Percentiles rank a stretch among this genome's conserved stretches.
phyloP scores from a whole-genome alignment of 2,329 filamentous ascomycete genomes.

The Fusarium torulosum region DNA sequence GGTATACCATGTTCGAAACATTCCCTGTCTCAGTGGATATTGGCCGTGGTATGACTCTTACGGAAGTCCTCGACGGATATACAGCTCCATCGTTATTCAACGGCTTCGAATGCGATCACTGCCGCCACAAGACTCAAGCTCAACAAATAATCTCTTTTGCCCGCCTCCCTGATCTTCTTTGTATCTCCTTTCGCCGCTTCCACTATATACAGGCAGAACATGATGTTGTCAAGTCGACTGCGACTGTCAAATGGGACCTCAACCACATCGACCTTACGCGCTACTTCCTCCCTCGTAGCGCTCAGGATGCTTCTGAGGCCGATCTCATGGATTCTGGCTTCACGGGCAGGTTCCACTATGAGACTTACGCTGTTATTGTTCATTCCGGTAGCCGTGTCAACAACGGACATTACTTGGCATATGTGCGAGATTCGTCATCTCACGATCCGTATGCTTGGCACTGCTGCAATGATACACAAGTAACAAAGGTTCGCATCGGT shows the following conservation, averaged over 20 bases:
- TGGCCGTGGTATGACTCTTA: conserved; percentile 54
- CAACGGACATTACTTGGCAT: conserved; percentile 84
- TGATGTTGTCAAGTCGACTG: conserved; percentile 73
- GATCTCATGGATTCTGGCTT: conserved; percentile 57
- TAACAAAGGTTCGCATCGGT: conserved; percentile 59
- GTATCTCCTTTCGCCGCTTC: conserved; percentile 78
- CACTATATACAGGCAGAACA: conserved; percentile 52
- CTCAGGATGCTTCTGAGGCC: conserved; percentile 48
- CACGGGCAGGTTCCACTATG: conserved; percentile 76
- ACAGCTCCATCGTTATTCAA: conserved; percentile 72
- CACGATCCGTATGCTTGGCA: conserved; percentile 62
- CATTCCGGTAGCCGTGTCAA: conserved; percentile 77
- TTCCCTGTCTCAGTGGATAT: conserved; percentile 59
- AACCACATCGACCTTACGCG: conserved; percentile 70
- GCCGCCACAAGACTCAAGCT: conserved; percentile 75
- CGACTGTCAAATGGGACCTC: conserved; percentile 81
- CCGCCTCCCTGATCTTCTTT: conserved; percentile 82
- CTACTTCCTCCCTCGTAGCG: conserved; percentile 56
- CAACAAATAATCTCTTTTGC: conserved; percentile 80
- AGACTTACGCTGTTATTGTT: conserved; percentile 86
- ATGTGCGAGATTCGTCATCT: conserved; percentile 70
- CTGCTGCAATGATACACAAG: conserved; percentile 61
- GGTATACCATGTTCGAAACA: conserved; percentile 65
- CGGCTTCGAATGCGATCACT: conserved; percentile 80
- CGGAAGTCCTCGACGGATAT: conserved; percentile 78